Conservation (phyloP, 176 grass and related monocot genomes). For the bread wheat (Triticum aestivum) region DNA sequence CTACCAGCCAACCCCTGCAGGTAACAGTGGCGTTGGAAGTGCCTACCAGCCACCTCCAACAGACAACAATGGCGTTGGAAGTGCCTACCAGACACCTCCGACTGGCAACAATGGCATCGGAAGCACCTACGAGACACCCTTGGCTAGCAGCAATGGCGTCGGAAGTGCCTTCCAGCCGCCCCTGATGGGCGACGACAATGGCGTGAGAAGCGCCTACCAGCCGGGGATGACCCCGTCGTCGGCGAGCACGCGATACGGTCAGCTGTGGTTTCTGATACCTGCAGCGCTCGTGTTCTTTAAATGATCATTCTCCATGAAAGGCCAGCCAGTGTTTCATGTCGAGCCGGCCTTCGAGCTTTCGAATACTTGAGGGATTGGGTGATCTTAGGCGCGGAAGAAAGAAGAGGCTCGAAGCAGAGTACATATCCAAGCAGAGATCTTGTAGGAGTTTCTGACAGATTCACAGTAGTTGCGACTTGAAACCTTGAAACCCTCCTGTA, state of each 20-base stretch:
- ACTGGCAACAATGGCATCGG: background rate
- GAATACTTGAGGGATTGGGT: background rate
- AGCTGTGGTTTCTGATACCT: constrained; percentile 18
- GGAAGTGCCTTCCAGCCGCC: background rate
- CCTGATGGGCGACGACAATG: background rate
- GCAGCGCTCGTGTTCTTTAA: constrained; percentile 13
- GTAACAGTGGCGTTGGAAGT: background rate
- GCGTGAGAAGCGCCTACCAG: constrained; percentile 13
- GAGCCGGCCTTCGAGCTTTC: background rate
- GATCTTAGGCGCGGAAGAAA: background rate
- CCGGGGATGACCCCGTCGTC: constrained; percentile 16
- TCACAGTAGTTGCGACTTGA: background rate
- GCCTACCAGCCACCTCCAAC: background rate
- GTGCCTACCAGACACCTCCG: background rate
- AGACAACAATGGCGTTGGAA: background rate
- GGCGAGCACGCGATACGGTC: constrained; percentile 13
- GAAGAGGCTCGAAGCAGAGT: background rate
- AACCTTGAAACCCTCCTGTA: background rate
- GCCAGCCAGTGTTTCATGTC: background rate
- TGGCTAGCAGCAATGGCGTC: background rate
- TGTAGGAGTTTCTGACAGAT: constrained; percentile 29
- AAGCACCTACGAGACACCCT: background rate
- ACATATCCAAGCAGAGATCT: background rate
- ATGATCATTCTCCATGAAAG: constrained; percentile 7
- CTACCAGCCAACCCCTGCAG: background rate